Base-by-base conservation (phyloP, 202 grass and related monocot species). In the Sporobolus alterniflorus region DNA sequence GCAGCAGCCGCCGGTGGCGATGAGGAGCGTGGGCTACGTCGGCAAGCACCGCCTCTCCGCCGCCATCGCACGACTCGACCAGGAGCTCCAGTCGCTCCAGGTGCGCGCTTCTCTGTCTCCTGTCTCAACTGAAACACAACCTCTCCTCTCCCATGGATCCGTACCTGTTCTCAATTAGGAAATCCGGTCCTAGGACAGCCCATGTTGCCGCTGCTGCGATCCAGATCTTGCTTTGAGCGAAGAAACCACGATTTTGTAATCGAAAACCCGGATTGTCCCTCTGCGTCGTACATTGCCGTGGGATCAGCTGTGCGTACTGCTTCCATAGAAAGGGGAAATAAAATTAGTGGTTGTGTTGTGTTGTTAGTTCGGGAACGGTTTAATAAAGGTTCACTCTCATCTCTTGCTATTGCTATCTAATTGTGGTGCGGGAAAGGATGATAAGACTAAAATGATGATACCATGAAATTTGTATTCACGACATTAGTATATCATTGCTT, bases 71-170 rank as follows among this genome's bases (percentile, higher is more conserved):
- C 93, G 96, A 68, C 96, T 99, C 47, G 86, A 96, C 56, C 96
- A 99, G 89, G 96, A 99, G 87, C 90, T 99, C 74, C 72, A 89
- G 60, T 94, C 91, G 25, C 96, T 99, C 69, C 76, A 99, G 93
- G 96, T 99, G 12, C 22, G 33, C 3, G 6, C 7, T 1, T 11
- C 24, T 39, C 36, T n/a, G n/a, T n/a, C n/a, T n/a, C n/a, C n/a
- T n/a, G n/a, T n/a, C n/a, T n/a, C n/a, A n/a, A n/a, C 36, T 39
- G 7, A n/a, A 60, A 20, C 17, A 11, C 43, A 25, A 48, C 42
- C 22, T 9, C 67, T 14, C 4, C 67, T 36, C 20, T 31, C 62
- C 30, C 56, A 29, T 26, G 30, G 43, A 20, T 72, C 85, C 18
- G 2, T 42, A 12, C 26, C 59, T 63, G 6, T 28, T 32, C 9